Conservation (phyloP, 2,329 filamentous ascomycete genomes). For the Amesomyces nigricolor region DNA sequence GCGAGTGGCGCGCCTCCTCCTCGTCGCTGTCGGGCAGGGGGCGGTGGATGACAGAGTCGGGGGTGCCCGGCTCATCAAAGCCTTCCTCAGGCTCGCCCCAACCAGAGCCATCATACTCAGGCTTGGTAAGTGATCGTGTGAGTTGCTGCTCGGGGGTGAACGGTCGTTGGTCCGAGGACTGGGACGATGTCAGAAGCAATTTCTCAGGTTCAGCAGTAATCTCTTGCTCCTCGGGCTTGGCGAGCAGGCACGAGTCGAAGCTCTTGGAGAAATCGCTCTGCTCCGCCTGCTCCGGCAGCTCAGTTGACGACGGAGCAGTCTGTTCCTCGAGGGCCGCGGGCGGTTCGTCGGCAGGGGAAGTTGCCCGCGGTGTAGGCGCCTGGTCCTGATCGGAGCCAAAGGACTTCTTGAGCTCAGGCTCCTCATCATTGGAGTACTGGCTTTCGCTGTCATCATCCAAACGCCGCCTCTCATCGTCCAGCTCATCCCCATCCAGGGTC, state of each 20-base stretch:
- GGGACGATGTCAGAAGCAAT: conserved; percentile 35
- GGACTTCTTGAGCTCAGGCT: conserved; percentile 20
- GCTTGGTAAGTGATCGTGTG: conserved; percentile 43
- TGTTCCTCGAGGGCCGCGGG: conserved; percentile 4
- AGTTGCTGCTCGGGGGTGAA: conserved; percentile 45
- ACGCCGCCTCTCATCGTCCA: conserved; percentile 27
- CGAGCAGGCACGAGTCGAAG: conserved; percentile 44
- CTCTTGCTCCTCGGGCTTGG: conserved; percentile 36
- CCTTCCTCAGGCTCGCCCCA: conserved; percentile 53
- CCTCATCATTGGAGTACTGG: conserved; percentile 44
- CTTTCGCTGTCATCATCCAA: conserved; percentile 45
- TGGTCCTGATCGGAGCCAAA: conserved; percentile 22
- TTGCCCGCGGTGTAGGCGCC: conserved; percentile 44
- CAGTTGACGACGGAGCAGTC: background rate
- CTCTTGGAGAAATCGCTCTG: conserved; percentile 36
- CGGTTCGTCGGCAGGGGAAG: conserved; percentile 33
- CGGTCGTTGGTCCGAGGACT: conserved; percentile 38
- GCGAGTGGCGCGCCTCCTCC: conserved; percentile 47
- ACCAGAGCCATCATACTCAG: conserved; percentile 58
- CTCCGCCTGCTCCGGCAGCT: conserved; percentile 20
- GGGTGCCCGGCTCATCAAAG: conserved; percentile 63
- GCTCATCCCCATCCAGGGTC: conserved; percentile 26
- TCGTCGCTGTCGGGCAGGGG: conserved; percentile 47
- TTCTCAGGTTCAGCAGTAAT: conserved; percentile 33
- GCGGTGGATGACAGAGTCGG: conserved; percentile 85